Evolutionary conservation across 1,284 basidiomycete species (phyloP), one percentile per base, ranked within the genome.

Genomic region (Cryptococcus sp.): DNA sequence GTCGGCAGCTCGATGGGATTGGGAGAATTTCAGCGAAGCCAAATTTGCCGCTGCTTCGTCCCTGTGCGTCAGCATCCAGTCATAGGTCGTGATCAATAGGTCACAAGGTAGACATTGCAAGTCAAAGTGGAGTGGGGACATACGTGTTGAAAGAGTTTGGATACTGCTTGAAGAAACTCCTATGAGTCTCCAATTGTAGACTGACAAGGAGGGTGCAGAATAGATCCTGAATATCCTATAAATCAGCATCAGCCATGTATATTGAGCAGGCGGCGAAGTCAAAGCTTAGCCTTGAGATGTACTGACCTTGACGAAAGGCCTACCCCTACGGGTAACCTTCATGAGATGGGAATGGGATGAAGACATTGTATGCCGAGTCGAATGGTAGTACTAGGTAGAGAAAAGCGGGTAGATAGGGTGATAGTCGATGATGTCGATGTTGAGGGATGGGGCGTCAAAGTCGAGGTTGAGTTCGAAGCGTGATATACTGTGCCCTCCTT

Each of bases 151-250:
- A 99, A 2, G 90, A 91, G 76, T 97, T 92, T 32, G 86, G 83
- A 73, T 93, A 98, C 31, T 85, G 86, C 62, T 91, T 86, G 82
- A 98, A 98, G 78, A 94, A 96, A 65, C 93, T 91, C 60, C 93
- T 88, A 76, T 97, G 91, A 19, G 85, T 85, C 28, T 82, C 82
- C 40, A 99, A 82, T 63, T 91, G 83, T 46, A 98, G 83, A 32
- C 93, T 97, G 46, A 97, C 92, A 69, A 98, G 81, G 67, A 98
- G 83, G 13, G 96, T 98, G 37, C 94, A 92, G 67, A 97, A 98
- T 31, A 99, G 85, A 77, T 98, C 96, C 63, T 98, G 86, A 21
- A 92, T 96, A 75, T 99, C 96, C 92, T 97, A 66, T 7, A 21
- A 3, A 28, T 46, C 25, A 53, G 36, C 45, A n/a, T n/a, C n/a